Evolutionary conservation across 768 basidiomycete species (phyloP), one percentile per base, ranked within the genome.

Genomic region (Lactarius psammicola): DNA sequence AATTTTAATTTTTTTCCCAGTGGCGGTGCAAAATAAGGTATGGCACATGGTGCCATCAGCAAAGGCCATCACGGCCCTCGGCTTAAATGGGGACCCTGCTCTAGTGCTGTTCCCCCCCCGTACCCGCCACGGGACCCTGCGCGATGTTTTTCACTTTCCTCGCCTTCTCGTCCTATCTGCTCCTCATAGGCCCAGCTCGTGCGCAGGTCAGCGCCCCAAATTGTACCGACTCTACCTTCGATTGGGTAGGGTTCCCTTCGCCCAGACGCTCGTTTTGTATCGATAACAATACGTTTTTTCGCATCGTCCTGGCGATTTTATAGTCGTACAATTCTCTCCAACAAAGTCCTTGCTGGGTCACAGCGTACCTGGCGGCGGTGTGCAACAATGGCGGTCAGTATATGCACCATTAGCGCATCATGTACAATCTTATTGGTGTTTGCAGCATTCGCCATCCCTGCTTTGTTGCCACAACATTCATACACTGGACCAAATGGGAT

Each of bases 301-400:
- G 11, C 46, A 51, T 1, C 31, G 31, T 38, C 9, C 1, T 7
- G 23, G 23, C 4, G 23, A 2, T 15, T 2, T 18, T 33, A 20
- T 42, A 69, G 68, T 18, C 66, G 3, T 56, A 23, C 38, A 69
- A 69, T 30, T 68, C 66, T 1, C 61, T 69, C 9, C n/a, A 23
- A 2, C 68, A 69, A 26, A 51, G 13, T 42, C 65, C 68, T 20
- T 69, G 68, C 51, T 11, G 28, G 9, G 51, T 68, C 3, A 49
- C 23, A 23, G 59, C 64, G 15, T 38, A 62, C 33, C 49, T 68
- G 6, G 33, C 36, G 2, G 49, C 60, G 1, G 23, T 5, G 49
- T 68, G 67, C 33, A 60, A 40, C 59, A 64, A 64, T 34, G 68
- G 66, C 10, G 0, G 68, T 69, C 33, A 59, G 68, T 51, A 55